phyloP scores from a whole-genome alignment of 352 stramenopile genomes.

The Phytophthora multivora region DNA sequence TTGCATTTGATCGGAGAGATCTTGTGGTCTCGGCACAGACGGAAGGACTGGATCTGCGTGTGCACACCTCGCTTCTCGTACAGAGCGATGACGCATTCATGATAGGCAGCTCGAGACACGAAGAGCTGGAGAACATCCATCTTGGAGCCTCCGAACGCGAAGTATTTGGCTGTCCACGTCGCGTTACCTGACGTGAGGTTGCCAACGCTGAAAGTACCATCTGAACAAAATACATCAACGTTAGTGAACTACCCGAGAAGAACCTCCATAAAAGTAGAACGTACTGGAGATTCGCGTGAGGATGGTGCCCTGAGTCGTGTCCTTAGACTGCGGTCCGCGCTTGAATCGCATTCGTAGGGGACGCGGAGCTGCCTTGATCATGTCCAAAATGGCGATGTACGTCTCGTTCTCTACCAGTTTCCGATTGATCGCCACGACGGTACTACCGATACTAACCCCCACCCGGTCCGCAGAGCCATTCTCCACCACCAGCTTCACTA shows the following conservation, averaged over 20 bases:
- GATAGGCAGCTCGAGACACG: constrained; percentile 79
- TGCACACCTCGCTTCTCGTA: constrained; percentile 85
- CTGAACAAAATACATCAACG: constrained; percentile 36
- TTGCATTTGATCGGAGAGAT: constrained; percentile 88
- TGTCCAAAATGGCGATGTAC: constrained; percentile 69
- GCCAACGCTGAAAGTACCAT: constrained; percentile 82
- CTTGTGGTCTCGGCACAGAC: constrained; percentile 82
- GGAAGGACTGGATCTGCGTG: constrained; percentile 86
- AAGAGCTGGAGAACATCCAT: constrained; percentile 88
- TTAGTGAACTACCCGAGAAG: constrained; percentile 9
- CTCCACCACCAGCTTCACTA: constrained; percentile 85
- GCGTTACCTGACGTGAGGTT: constrained; percentile 82
- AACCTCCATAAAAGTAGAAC: constrained; percentile 2
- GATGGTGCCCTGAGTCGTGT: constrained; percentile 69
- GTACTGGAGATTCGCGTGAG: constrained; percentile 85
- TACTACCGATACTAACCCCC: constrained; percentile 67
- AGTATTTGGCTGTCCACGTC: constrained; percentile 81
- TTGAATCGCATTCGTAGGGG: constrained; percentile 80
- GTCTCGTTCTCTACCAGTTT: constrained; percentile 57
- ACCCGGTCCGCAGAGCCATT: constrained; percentile 75
- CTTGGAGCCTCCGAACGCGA: constrained; percentile 80
- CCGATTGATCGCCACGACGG: constrained; percentile 75
- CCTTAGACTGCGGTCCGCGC: constrained; percentile 63
- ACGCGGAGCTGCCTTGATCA: constrained; percentile 80
- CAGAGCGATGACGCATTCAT: constrained; percentile 86